phyloP scores from a whole-genome alignment of 1,139 yeast genomes.

The Saccharomycopsis crataegensis region DNA sequence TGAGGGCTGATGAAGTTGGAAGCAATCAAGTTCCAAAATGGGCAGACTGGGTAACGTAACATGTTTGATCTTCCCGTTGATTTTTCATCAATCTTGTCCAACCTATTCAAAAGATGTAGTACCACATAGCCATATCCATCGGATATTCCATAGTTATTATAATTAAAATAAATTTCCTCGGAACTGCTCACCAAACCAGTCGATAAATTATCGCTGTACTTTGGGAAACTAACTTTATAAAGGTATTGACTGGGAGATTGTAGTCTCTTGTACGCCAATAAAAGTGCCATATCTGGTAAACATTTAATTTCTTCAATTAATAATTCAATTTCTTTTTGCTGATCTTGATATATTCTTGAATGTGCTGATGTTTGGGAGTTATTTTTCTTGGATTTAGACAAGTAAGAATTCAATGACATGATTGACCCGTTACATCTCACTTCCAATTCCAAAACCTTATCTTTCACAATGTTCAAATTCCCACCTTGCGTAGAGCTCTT shows the following conservation, averaged over 20 bases:
- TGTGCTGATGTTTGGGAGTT: no score
- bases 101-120: slow-evolving; percentile 3
- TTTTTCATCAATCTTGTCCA: not conserved
- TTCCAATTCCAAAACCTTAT: slow-evolving; percentile 42
- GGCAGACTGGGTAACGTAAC: not conserved
- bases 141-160: not conserved
- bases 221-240: slow-evolving; percentile 3
- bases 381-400: not conserved
- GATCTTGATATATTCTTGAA: not conserved
- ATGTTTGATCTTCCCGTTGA: not conserved
- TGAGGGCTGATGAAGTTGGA: not conserved
- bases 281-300: slow-evolving; percentile 22
- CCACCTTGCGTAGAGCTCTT: slow-evolving; percentile 15
- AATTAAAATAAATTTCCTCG: slow-evolving; percentile 1
- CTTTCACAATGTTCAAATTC: slow-evolving; percentile 39
- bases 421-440: slow-evolving; percentile 43
- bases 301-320: slow-evolving; percentile 2
- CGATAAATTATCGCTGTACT: slow-evolving; percentile 18
- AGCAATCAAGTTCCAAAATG: not conserved
- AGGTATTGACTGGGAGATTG: not conserved
- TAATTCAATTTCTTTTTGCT: not conserved
- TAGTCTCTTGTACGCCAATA: slow-evolving; percentile 16
- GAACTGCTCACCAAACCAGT: not conserved
- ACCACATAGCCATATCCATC: not conserved
- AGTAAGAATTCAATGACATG: slow-evolving; percentile 25